Base-by-base conservation (phyloP, 371 early-diverging fungal species). In the Blastocladiella emersonii region DNA sequence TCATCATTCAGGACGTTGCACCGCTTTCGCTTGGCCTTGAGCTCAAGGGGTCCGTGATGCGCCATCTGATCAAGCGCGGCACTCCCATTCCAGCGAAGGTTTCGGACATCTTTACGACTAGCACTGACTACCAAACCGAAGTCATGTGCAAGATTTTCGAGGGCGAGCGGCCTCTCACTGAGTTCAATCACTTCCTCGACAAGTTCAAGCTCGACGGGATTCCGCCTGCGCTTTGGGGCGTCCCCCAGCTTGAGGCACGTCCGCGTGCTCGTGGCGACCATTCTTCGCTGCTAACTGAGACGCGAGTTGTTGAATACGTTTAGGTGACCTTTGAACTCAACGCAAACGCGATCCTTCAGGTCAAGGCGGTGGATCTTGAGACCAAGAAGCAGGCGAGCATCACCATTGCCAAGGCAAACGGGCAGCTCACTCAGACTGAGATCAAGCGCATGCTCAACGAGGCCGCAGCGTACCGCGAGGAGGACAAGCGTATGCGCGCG, bases 331-430 rank as follows among this genome's bases (percentile, higher is more conserved):
- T 98, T 72, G 96, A 97, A 74, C 82, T 95, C 56, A 98, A 98
- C 72, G 91, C 92, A 75, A 95, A 99, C 83, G 93, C 95, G 78
- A 96, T 96, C 75, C 82, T 93, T 74, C 53, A 92, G 80, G 97
- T 99, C 68, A 82, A 88, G 66, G 98, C 98, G 62, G 76, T 85
- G 62, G 98, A 98, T 83, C 90, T 91, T 84, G 84, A 89, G 71
- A 97, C 95, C 65, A 92, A 95, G 67, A 83, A 84, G 71, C 83
- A 86, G 68, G 90, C 93, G 85, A 90, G 89, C 79, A 92, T 96
- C 75, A 95, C 92, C 80, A 92, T 95, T 78, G 93, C 94, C 84
- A 93, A 92, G 84, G 93, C 93, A 83, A 93, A 94, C 80, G 95
- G 96, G 64, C 94, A 97, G 72, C 85, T 99, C 59, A 86, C 93